Conservation (phyloP, 768 basidiomycete species). For the Serendipita sp. region DNA sequence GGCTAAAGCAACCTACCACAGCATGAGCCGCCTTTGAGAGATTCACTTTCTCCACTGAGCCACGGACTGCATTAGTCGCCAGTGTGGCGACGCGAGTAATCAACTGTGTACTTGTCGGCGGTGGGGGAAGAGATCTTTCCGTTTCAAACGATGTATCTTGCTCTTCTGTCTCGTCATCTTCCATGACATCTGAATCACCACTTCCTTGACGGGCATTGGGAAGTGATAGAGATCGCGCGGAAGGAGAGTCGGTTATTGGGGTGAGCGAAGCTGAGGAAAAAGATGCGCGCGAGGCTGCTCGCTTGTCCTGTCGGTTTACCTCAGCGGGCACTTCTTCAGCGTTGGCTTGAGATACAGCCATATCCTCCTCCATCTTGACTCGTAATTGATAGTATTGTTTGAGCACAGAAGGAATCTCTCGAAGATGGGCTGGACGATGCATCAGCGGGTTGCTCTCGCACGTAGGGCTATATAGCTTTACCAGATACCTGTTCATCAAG, state of each 20-base stretch:
- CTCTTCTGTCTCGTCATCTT: neutral
- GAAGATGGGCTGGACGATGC: neutral
- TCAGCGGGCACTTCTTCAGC: neutral
- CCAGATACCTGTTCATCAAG: slow-evolving; percentile 51
- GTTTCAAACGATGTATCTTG: neutral
- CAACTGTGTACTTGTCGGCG: neutral
- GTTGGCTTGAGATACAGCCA: neutral
- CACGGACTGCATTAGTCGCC: neutral
- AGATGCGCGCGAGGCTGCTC: neutral
- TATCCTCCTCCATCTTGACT: neutral
- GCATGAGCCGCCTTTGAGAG: neutral
- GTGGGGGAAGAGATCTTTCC: neutral
- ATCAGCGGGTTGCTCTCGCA: neutral
- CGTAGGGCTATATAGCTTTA: slow-evolving; percentile 18
- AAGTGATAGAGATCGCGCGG: neutral
- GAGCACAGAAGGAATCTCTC: neutral
- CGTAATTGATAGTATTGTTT: neutral
- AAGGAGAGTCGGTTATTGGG: slow-evolving; percentile 3
- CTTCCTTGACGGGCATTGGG: neutral
- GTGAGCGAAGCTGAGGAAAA: slow-evolving; percentile 2
- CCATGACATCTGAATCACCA: neutral
- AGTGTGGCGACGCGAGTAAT: neutral
- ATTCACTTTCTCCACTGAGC: slow-evolving; percentile 1
- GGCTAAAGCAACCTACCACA: neutral
- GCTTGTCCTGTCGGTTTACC: neutral